Base-by-base conservation (phyloP, 2,329 filamentous ascomycete genomes). In the Dactylellina parvicollis region DNA sequence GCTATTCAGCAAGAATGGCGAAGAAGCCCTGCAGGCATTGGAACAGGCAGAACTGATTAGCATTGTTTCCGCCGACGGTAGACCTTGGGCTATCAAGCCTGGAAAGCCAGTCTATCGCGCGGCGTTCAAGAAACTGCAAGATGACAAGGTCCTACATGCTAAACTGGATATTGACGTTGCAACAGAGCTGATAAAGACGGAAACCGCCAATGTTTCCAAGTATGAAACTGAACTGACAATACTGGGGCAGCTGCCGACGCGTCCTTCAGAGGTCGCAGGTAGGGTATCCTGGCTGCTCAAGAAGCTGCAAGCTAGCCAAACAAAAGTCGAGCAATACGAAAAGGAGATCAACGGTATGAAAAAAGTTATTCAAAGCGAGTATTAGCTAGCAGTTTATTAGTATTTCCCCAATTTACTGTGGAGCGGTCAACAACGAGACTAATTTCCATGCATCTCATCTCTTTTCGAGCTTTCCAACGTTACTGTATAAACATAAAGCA, bases 31-130 rank as follows among this genome's bases (percentile, higher is more conserved):
- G 10, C 90, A 92, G 70, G 88, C 88, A 0, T 87, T 99, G 1
- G 90, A 93, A 57, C 90, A 92, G 78, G 88, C 91, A 0, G 95
- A 98, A 80, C 87, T 98, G 30, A 92, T 99, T 79, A 87, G 88
- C 0, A 88, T 98, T 56, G 85, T 86, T 24, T 87, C 87, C 2
- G 83, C 85, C 54, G 89, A 90, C 47, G 94, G 95, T 0, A 88
- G 92, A 0, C 94, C 95, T 0, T 87, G 89, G 66, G 84, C 84
- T 30, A 90, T 98, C 80, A 88, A 86, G 60, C 90, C 92, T 0
- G 92, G 92, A 20, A 92, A 91, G 78, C 93, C 94, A 0, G 90
- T 98, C 24, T 96, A 94, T 80, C 87, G 89, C 67, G 88, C 93
- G 0, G 93, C 93, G 0, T 98, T 98, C 82, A 85, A 85, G 71